Evolutionary conservation across 345 rosid genomes (phyloP).

Genomic region (Jatropha curcas): DNA sequence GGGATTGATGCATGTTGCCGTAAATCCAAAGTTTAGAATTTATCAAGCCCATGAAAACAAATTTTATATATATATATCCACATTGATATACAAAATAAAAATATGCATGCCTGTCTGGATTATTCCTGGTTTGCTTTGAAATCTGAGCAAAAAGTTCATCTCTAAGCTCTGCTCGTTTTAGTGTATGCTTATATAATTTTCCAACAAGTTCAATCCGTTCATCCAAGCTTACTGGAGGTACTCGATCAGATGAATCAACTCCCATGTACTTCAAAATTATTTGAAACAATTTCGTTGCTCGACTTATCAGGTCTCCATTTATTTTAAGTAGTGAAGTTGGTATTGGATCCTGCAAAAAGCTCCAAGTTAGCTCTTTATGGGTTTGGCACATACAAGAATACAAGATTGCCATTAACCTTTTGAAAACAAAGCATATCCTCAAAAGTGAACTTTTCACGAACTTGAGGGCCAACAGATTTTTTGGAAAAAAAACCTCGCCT

Average conservation of each 20-base stretch:
- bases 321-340: slow-evolving; percentile 94
- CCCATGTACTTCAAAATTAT: slow-evolving; percentile 89
- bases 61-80: background rate
- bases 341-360: slow-evolving; percentile 71
- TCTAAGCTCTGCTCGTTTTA: slow-evolving; percentile 91
- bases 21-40: background rate
- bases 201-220: slow-evolving; percentile 88
- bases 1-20: background rate
- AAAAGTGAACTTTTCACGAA: slow-evolving; percentile 80
- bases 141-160: slow-evolving; percentile 97
- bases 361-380: slow-evolving; percentile 17
- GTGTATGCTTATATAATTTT: slow-evolving; percentile 77
- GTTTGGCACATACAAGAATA: background rate
- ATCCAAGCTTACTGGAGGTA: slow-evolving; percentile 64
- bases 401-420: slow-evolving; percentile 49
- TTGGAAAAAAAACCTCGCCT: slow-evolving; percentile 89
- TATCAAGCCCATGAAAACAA: background rate
- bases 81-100: background rate
- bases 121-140: slow-evolving; percentile 94
- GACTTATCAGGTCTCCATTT: slow-evolving; percentile 71
- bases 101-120: slow-evolving; percentile 67
- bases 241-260: slow-evolving; percentile 84
- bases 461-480: slow-evolving; percentile 66
- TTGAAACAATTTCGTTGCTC: slow-evolving; percentile 85
- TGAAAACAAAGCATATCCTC: slow-evolving; percentile 98